Base-by-base conservation (phyloP, 2,329 filamentous ascomycete species). In the Penicillium vulpinum region DNA sequence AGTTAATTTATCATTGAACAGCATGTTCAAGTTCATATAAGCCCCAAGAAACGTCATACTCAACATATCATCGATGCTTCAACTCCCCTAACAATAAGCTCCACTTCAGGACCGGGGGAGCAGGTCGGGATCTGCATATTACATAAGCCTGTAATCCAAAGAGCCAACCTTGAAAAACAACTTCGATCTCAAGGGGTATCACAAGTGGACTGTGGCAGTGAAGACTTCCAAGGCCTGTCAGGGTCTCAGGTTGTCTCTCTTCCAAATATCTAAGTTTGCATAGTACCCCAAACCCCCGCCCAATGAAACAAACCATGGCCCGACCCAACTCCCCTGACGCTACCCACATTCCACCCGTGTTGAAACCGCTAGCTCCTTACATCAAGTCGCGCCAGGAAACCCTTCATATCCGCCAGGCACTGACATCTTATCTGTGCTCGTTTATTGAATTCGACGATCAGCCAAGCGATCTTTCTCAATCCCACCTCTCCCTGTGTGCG, bases 371-470 rank as follows among this genome's bases (percentile, higher is more conserved):
- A 28, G 62, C 67, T 61, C 75, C 74, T 62, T 77, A 76, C 65
- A 62, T 77, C 63, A 75, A 70, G 56, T 65, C 64, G 50, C 70
- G 72, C 39, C 72, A 75, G 59, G 75, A 77, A 60, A 67, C 68
- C 41, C 69, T 76, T 41, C 69, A 64, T 26, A 76, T 77, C 45
- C 73, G 75, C 59, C 74, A 75, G 57, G 70, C 65, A 5, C 60
- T 77, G 63, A 76, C 75, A 26, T 60, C 62, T 21, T 73, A 77
- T 56, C 67, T 77, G 9, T 70, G 68, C 50, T 74, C 73, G 4
- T 70, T 74, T 24, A 68, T 77, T 26, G 62, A 63, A 11, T 72
- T 72, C 31, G 60, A 72, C 29, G 69, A 72, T 46, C 57, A 65
- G 22, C 61, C 59, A n/a, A 62, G 59, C 16, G 39, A 56, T 31